Conservation (phyloP, 2,329 filamentous ascomycete species). For the Neofusicoccum sp. region DNA sequence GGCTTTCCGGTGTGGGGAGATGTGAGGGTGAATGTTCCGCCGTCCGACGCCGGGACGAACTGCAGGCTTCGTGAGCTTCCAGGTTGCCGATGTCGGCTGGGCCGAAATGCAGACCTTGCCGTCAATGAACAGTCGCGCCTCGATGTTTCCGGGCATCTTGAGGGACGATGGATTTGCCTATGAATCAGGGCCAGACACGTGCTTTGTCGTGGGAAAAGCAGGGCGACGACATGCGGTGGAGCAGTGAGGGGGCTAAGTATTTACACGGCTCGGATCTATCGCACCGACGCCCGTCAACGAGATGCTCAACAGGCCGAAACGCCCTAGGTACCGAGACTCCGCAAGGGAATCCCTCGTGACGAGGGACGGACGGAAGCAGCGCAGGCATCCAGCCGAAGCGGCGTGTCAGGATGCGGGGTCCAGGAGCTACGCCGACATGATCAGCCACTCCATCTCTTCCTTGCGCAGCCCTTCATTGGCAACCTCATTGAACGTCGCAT, state of each 20-base stretch:
- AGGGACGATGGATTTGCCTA: neutral
- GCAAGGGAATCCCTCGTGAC: too few species aligned
- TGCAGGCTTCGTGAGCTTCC: constrained; percentile 28
- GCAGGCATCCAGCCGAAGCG: too few species aligned
- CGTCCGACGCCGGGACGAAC: constrained; percentile 32
- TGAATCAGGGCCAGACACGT: neutral
- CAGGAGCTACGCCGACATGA: constrained; percentile 35
- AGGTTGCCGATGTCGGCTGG: neutral
- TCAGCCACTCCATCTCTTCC: neutral
- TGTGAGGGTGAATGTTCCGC: constrained; percentile 31
- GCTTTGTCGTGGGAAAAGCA: too few species aligned
- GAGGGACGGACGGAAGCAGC: too few species aligned
- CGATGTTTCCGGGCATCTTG: constrained; percentile 2
- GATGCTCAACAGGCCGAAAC: neutral
- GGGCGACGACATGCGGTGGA: too few species aligned
- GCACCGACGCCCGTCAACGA: neutral
- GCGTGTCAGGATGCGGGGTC: constrained; percentile 43
- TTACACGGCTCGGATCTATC: neutral
- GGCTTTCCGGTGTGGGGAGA: constrained; percentile 33
- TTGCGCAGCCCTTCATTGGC: neutral
- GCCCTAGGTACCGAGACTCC: neutral
- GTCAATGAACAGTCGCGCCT: constrained; percentile 19
- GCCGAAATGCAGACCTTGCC: constrained; percentile 10
- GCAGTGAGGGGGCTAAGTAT: neutral
- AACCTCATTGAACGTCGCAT: neutral